Percentiles rank a stretch among this genome's conserved stretches.
These are phyloP conservation scores for Calycina herbarum DNA, from an alignment of 2,329 filamentous ascomycete species.

Conservation along the genomic window DNA sequence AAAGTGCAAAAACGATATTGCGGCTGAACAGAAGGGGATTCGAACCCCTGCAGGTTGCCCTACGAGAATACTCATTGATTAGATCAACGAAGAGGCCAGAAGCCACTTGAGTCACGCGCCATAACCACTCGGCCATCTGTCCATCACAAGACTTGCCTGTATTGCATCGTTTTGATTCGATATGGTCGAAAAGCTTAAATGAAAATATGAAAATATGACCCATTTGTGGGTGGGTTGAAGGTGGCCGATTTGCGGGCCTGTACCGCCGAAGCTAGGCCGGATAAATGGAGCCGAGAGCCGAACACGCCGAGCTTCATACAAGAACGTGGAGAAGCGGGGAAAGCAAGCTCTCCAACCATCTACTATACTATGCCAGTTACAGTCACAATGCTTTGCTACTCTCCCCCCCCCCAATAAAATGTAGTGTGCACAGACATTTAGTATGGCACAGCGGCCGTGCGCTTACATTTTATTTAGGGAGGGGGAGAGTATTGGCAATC, in stretches of 20 bases:
- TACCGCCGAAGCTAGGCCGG: neutral
- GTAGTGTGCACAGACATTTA: too few species aligned
- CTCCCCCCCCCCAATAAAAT: too few species aligned
- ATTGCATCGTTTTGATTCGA: neutral
- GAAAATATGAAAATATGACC: neutral
- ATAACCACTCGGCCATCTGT: slow-evolving; percentile 35
- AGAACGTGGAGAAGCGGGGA: neutral
- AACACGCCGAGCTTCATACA: neutral
- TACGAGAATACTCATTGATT: slow-evolving; percentile 29
- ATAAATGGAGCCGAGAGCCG: neutral
- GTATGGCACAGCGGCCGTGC: too few species aligned
- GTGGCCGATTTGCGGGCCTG: neutral
- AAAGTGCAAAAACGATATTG: neutral
- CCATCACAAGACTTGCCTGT: neutral
- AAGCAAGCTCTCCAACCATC: neutral
- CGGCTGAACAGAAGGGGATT: slow-evolving; percentile 33
- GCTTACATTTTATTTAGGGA: too few species aligned
- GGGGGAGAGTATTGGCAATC: neutral
- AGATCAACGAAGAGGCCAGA: slow-evolving; percentile 13
- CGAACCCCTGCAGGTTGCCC: slow-evolving; percentile 35
- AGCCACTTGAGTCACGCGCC: slow-evolving; percentile 33
- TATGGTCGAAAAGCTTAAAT: too few species aligned
- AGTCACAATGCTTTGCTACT: neutral
- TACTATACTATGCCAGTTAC: neutral
- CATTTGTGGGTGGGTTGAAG: neutral